Conservation (phyloP, 768 basidiomycete genomes). For the Suillus plorans region DNA sequence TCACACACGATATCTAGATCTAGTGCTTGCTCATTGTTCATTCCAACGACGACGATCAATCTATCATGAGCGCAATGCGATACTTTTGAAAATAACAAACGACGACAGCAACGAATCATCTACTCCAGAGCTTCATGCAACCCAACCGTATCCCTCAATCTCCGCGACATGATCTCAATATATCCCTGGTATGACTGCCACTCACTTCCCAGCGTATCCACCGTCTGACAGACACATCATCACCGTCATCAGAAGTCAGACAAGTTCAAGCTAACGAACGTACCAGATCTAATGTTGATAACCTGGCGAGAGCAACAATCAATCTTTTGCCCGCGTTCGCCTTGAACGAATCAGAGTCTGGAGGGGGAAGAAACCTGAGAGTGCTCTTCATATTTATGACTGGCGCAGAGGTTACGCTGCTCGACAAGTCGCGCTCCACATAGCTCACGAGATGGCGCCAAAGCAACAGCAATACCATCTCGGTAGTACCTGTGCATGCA, state of each 20-base stretch:
- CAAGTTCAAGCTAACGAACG: constrained; percentile 20
- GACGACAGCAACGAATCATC: not conserved
- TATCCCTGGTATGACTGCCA: constrained; percentile 69
- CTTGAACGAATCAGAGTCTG: constrained; percentile 59
- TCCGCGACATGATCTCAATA: constrained; percentile 72
- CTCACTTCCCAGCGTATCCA: constrained; percentile 47
- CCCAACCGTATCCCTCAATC: constrained; percentile 65
- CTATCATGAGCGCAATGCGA: not conserved
- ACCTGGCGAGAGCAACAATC: constrained; percentile 50
- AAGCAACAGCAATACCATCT: constrained; percentile 76
- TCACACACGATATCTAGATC: constrained; percentile 9
- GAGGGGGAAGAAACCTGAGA: constrained; percentile 55
- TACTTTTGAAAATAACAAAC: constrained; percentile 6
- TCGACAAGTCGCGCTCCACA: constrained; percentile 32
- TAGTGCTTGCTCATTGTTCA: not conserved
- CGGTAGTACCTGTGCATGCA: constrained; percentile 53
- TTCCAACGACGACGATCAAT: not conserved
- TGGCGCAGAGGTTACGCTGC: constrained; percentile 9
- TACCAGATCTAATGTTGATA: constrained; percentile 54
- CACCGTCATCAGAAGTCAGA: constrained; percentile 20
- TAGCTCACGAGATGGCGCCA: constrained; percentile 82
- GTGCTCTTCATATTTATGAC: constrained; percentile 41
- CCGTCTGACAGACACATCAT: constrained; percentile 32
- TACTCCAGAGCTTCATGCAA: constrained; percentile 42
- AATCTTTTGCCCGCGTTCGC: constrained; percentile 57